A percentile compares a stretch with the other conserved stretches of the same genome.
Conservation (phyloP, 768 basidiomycete species). For the Tylopilus plumbeoviolaceoides region DNA sequence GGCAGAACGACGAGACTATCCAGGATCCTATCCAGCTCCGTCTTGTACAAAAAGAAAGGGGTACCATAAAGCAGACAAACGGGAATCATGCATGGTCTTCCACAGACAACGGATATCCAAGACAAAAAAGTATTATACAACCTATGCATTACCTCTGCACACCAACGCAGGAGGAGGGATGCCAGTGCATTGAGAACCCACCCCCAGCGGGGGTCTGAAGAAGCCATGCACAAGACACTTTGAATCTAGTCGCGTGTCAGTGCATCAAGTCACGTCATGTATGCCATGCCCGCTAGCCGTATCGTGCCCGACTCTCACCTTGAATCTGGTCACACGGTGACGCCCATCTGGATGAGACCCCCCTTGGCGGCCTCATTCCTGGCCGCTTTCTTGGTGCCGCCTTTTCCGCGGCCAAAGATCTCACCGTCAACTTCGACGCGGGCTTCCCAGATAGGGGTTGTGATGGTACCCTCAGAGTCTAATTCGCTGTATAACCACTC, state of each 20-base stretch:
- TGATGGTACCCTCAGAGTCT: constrained; percentile 44
- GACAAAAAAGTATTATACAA: constrained; percentile 1
- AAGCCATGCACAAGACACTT: constrained; percentile 41
- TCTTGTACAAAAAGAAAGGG: neutral
- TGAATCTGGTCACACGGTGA: constrained; percentile 36
- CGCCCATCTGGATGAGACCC: constrained; percentile 57
- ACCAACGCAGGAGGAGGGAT: constrained; percentile 47
- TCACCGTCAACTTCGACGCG: constrained; percentile 59
- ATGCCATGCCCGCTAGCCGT: neutral
- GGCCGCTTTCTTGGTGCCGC: constrained; percentile 75
- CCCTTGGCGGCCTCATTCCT: constrained; percentile 79
- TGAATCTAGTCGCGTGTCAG: neutral
- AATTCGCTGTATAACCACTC: constrained; percentile 69
- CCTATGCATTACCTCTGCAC: constrained; percentile 58
- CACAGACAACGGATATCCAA: neutral
- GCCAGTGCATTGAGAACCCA: constrained; percentile 3
- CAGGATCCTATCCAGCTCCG: constrained; percentile 1
- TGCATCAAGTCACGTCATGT: neutral
- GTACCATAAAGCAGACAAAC: neutral
- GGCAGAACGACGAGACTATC: too few relatives aligned
- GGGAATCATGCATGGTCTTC: too few relatives aligned
- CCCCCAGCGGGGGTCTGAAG: constrained; percentile 59
- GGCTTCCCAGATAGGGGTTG: constrained; percentile 77
- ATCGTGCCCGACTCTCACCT: constrained; percentile 15
- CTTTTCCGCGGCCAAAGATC: constrained; percentile 57